Evolutionary conservation across 2,329 filamentous ascomycete genomes (phyloP), one percentile per base, ranked within the genome.

Genomic region (Aspergillus clavatus): DNA sequence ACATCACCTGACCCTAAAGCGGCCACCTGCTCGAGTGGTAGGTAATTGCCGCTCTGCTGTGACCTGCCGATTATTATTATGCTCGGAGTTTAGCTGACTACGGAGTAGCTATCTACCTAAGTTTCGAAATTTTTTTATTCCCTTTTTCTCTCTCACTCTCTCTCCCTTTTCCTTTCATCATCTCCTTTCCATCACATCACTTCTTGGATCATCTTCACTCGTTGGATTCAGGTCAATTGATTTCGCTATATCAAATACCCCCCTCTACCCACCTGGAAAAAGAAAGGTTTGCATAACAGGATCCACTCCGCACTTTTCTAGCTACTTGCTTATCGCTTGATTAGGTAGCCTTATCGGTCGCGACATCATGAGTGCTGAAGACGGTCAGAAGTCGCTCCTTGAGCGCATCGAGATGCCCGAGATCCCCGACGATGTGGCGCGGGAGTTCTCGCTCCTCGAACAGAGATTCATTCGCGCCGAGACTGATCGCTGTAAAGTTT

Each of bases 381-480:
- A 54, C 48, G 61, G 26, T 7, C 38, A 54, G 50, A 59, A 56
- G 55, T 65, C 56, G 22, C 62, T 69, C 35, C 52, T 64, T 39
- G 64, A 70, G 47, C 61, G 63, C 47, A 51, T 67, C 47, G 62
- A 62, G 50, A 26, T 60, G 24, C 64, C 66, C 29, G 41, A 47
- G 38, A 57, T 70, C 44, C 62, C 67, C 22, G 59, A 59, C 46
- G 85, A 89, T 69, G 58, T 59, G 11, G 50, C 52, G 44, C 59
- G 52, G 47, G 81, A 91, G 66, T 82, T 97, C 53, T 79, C 82
- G 47, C 79, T 84, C 46, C 76, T 96, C 53, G 88, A 95, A 74
- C 78, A 82, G 56, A 85, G 94, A 53, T 95, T 95, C 60, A 83
- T 90, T 48, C 81, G 90, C 59, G 82, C 83, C 27, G 89, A 96